A percentile compares a stretch with the other conserved stretches of the same genome.
Conservation (phyloP, 1,139 yeast genomes). For the Debaryomycetaceae sp. region DNA sequence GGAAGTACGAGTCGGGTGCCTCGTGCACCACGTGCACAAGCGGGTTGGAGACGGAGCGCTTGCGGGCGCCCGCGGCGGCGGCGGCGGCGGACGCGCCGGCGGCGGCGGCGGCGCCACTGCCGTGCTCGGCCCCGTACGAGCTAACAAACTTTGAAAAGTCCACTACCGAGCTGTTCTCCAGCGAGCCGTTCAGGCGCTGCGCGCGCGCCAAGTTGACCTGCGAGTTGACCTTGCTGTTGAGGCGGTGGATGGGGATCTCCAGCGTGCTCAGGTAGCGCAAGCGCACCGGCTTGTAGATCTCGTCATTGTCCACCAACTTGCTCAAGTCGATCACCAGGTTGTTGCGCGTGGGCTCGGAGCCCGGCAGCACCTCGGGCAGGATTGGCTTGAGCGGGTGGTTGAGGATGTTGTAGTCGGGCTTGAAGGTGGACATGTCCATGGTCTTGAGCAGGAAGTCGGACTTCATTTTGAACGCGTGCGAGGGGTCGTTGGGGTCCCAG, state of each 20-base stretch:
- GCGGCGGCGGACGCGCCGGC: constrained; percentile 5
- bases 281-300: constrained; percentile 38
- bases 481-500: constrained; percentile 31
- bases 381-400: constrained; percentile 34
- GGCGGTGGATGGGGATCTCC: constrained; percentile 37
- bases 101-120: constrained; percentile 9
- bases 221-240: constrained; percentile 41
- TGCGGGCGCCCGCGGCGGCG: constrained; percentile 11
- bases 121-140: constrained; percentile 1
- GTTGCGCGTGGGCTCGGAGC: constrained; percentile 38
- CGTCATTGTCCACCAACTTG: constrained; percentile 32
- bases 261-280: constrained; percentile 36
- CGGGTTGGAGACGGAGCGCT: constrained; percentile 19
- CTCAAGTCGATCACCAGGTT: constrained; percentile 43
- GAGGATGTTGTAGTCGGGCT: constrained; percentile 24
- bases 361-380: constrained; percentile 44
- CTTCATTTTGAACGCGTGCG: constrained; percentile 25
- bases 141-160: constrained; percentile 24
- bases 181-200: constrained; percentile 21
- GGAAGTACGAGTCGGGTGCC: constrained; percentile 30
- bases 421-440: constrained; percentile 40
- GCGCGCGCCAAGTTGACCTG: constrained; percentile 29
- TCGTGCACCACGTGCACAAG: constrained; percentile 14
- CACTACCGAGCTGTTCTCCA: constrained; percentile 17
- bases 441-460: constrained; percentile 33